Conservation (phyloP, 495 filamentous ascomycete species). For the Apodospora peruviana region DNA sequence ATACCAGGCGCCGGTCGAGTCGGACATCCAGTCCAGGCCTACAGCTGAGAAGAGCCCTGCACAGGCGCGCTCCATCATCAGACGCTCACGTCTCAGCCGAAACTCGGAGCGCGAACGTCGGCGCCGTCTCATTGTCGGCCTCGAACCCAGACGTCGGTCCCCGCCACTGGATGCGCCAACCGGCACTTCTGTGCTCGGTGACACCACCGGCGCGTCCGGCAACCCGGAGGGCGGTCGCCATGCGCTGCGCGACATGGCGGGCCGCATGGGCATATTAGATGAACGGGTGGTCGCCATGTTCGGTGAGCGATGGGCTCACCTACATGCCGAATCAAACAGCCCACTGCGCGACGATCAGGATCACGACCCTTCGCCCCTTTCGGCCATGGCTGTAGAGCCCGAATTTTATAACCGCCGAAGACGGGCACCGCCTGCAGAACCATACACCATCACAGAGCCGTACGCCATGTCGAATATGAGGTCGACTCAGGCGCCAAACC, state of each 20-base stretch:
- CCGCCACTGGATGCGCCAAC: conserved; percentile 2
- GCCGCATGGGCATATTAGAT: conserved; percentile 15
- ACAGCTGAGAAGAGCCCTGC: conserved; percentile 45
- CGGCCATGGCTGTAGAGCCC: conserved; percentile 15
- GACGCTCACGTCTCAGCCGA: conserved; percentile 34
- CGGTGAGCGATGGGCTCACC: conserved; percentile 23
- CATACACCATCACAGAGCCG: conserved; percentile 2
- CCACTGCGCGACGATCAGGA: conserved; percentile 9
- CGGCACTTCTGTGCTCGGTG: conserved; percentile 3
- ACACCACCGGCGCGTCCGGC: conserved; percentile 4
- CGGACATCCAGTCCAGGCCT: conserved; percentile 50
- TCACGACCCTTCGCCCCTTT: conserved; percentile 1
- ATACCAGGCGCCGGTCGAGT: conserved; percentile 50
- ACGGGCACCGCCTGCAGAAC: conserved; percentile 4
- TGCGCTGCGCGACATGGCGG: conserved; percentile 13
- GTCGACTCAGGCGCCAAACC: conserved; percentile 14
- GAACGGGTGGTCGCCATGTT: conserved; percentile 24
- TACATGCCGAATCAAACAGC: conserved; percentile 17
- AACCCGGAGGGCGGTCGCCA: conserved; percentile 5
- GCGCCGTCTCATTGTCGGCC: conserved; percentile 16
- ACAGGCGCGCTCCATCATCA: conserved; percentile 66
- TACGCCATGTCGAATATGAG: conserved; percentile 10
- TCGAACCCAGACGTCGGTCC: background rate
- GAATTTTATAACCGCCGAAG: conserved; percentile 8
- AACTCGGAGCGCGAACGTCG: conserved; percentile 35